phyloP scores from a whole-genome alignment of 768 basidiomycete genomes.

The Russula emetica region DNA sequence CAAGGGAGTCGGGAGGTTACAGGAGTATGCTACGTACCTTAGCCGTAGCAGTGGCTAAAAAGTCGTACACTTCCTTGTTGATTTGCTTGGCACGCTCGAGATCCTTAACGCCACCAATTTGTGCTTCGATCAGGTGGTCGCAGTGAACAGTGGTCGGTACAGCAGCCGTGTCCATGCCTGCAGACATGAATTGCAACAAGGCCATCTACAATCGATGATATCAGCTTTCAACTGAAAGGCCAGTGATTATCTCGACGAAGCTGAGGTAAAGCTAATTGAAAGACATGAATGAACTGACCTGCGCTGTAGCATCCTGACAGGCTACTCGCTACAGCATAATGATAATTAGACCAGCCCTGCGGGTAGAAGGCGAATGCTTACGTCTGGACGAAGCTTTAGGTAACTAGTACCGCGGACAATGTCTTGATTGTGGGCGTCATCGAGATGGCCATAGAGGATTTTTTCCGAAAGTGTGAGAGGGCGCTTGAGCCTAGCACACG shows the following conservation, averaged over 20 bases:
- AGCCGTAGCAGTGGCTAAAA: conserved; percentile 94
- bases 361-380: conserved; percentile 42
- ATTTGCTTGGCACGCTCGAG: conserved; percentile 85
- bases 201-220: conserved; percentile 68
- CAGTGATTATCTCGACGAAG: not conserved
- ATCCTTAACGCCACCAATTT: conserved; percentile 90
- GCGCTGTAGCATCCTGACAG: conserved; percentile 88
- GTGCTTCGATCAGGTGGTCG: conserved; percentile 98
- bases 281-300: conserved; percentile 34
- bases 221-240: conserved; percentile 12
- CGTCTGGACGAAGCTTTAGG: conserved; percentile 96
- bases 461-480: conserved; percentile 95
- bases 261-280: not conserved
- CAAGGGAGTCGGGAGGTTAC: not conserved
- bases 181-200: conserved; percentile 99
- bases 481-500: conserved; percentile 61
- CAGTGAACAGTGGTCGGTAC: conserved; percentile 99
- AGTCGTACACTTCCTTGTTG: conserved; percentile 99
- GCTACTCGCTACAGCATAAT: conserved; percentile 61
- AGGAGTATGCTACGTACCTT: conserved; percentile 48
- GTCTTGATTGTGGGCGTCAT: conserved; percentile 88
- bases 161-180: conserved; percentile 95
- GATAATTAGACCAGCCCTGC: conserved; percentile 17
- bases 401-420: conserved; percentile 91
- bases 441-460: conserved; percentile 96